Evolutionary conservation across 148 eudicot genomes (phyloP), one percentile per base, ranked within the genome.

Genomic region (Heliamphora exappendiculata): DNA sequence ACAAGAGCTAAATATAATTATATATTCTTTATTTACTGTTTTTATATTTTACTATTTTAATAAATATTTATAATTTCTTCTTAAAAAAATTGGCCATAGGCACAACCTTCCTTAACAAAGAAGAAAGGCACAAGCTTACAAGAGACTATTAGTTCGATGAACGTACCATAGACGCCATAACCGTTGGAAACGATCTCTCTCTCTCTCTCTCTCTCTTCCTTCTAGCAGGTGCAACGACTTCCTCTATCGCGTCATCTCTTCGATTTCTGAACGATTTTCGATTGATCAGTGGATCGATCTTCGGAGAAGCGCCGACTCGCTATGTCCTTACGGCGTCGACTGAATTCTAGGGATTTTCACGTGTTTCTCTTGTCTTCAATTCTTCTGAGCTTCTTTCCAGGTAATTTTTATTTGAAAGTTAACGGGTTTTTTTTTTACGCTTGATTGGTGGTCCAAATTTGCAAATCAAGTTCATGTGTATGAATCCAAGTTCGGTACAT

Each of bases 331-430:
- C 75, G 75, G 17, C 76, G 69, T 70, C 84, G 68, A 50, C 19
- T 83, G 75, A 70, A 42, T 57, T 49, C 50, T 64, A 64, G 81
- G 84, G 69, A 64, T 83, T 49, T 79, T n/a, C 4, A 36, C 57
- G 5, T 64, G 39, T 31, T 49, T 24, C 29, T 79, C 74, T 55
- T 74, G 17, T 49, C 49, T 70, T 74, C 41, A 67, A 47, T 84
- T 65, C 58, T 87, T 74, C 82, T 89, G 60, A 77, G 34, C 84
- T 84, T 37, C 76, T 85, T 80, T 69, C 81, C 89, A 81, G 92
- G 92, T 89, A 79, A 7, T 7, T 37, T 66, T 36, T 6, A 29
- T 55, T 24, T 22, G 24, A 44, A 24, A 9, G 3, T 19, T 36
- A 19, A n/a, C n/a, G 9, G 63, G 51, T 74, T 39, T 59, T 44